These are phyloP conservation scores for Chenopodium formosanum DNA, from an alignment of 148 eudicot genomes.

Conservation along the genomic window DNA sequence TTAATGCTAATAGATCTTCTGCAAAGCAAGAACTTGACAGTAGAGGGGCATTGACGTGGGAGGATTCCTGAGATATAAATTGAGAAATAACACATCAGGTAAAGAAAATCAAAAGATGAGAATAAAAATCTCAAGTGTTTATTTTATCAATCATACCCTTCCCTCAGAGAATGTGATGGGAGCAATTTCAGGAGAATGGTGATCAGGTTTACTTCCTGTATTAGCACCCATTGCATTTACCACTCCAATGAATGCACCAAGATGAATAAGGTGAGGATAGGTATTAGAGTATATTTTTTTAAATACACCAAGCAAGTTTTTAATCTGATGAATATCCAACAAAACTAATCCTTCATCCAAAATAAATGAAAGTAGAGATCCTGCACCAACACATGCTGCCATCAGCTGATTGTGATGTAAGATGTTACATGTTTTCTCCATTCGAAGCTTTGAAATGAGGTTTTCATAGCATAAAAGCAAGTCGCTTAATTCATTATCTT, in stretches of 20 bases:
- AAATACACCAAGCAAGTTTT: conserved; percentile 49
- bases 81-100: conserved; percentile 11
- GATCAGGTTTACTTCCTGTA: conserved; percentile 52
- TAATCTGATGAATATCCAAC: conserved; percentile 48
- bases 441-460: conserved; percentile 56
- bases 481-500: conserved; percentile 52
- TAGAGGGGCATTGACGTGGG: conserved; percentile 55
- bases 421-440: conserved; percentile 41
- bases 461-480: conserved; percentile 49
- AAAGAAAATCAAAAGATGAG: conserved; percentile 6
- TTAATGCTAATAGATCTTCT: conserved; percentile 44
- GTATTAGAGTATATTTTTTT: conserved; percentile 56
- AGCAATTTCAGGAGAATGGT: conserved; percentile 25
- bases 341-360: conserved; percentile 63
- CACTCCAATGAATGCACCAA: conserved; percentile 91
- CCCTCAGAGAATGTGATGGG: conserved; percentile 28
- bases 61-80: conserved; percentile 48
- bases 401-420: conserved; percentile 63
- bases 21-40: conserved; percentile 56
- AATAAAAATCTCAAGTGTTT: neutral
- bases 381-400: conserved; percentile 86
- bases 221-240: conserved; percentile 87
- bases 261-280: conserved; percentile 65
- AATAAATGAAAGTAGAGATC: conserved; percentile 63
- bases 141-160: conserved; percentile 41